Conservation (phyloP, 106 monocot species). For the Alisma plantagoaquatica region DNA sequence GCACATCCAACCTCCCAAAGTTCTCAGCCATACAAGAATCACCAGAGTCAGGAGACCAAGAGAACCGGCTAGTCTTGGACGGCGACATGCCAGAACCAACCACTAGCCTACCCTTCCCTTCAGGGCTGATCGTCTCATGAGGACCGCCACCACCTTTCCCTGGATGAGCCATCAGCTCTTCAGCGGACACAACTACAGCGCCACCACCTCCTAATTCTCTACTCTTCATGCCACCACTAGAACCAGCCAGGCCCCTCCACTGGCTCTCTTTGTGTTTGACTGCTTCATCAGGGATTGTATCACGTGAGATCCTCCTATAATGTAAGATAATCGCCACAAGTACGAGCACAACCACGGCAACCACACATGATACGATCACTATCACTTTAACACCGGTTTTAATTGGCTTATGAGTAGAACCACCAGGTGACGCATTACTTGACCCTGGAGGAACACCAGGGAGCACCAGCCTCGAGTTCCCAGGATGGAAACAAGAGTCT, state of each 20-base stretch:
- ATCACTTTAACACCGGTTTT: conserved; percentile 35
- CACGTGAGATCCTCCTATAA: conserved; percentile 47
- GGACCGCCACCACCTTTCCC: too few species aligned
- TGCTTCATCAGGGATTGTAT: conserved; percentile 20
- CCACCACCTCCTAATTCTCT: conserved; percentile 27
- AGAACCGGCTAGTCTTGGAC: conserved; percentile 57
- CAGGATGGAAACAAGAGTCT: conserved; percentile 94
- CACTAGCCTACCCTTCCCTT: conserved; percentile 56
- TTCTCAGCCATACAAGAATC: conserved; percentile 37
- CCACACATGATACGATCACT: conserved; percentile 42
- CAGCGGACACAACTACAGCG: conserved; percentile 48
- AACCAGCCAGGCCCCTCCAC: conserved; percentile 14
- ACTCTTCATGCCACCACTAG: conserved; percentile 16
- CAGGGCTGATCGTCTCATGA: conserved; percentile 38
- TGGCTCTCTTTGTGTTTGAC: conserved; percentile 40
- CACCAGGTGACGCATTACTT: conserved; percentile 15
- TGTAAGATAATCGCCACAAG: conserved; percentile 45
- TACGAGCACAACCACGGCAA: conserved; percentile 39
- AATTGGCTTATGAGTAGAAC: conserved; percentile 17
- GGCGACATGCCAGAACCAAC: conserved; percentile 51
- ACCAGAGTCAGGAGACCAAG: conserved; percentile 82
- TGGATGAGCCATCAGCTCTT: conserved; percentile 45
- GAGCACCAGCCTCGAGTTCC: conserved; percentile 53
- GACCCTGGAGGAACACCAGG: conserved; percentile 40
- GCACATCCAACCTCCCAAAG: conserved; percentile 53